Base-by-base conservation (phyloP, 2,329 filamentous ascomycete species). In the Ceratocystis papillata region DNA sequence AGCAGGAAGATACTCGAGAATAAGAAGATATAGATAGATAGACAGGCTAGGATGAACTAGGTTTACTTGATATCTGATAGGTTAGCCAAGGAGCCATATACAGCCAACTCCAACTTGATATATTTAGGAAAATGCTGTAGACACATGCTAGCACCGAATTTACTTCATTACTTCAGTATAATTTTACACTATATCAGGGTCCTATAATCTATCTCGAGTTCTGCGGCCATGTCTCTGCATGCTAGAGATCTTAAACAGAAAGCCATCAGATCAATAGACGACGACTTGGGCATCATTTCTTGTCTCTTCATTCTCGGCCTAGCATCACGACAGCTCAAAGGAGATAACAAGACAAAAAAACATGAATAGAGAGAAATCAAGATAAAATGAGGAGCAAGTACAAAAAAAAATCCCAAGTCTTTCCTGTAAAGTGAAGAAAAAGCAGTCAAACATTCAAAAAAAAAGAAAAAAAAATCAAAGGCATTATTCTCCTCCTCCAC, bases 341-440 rank as follows among this genome's bases (percentile, higher is more conserved):
- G 61, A 65, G 25, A 64, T 50, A 62, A 63, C 50, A 67, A 53
- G 60, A 67, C 15, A 65, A 67, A 67, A 61, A 62, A 48, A 65
- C 48, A 68, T 28, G 64, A 55, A 65, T 53, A 55, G 33, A 67
- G 65, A 61, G 62, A 68, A 65, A 68, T 67, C 70, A 69, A 66
- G 67, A 70, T 69, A 63, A 70, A 69, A 71, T 68, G 67, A 69
- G 64, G 71, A 70, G 69, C 72, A 68, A 69, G 71, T 70, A 71
- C 69, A 68, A 70, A 73, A 71, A 71, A 12, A 60, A 28, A 10
- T 62, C 63, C 63, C 66, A 48, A 46, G 44, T 46, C 66, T 61
- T 55, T 41, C 62, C 53, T 53, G 45, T 63, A 63, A 28, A 57
- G 57, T 17, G 37, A 65, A 62, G 45, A 55, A 60, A 28, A 59